Base-by-base conservation (phyloP, 2,329 filamentous ascomycete genomes). In the Hymenoscyphus linearis region DNA sequence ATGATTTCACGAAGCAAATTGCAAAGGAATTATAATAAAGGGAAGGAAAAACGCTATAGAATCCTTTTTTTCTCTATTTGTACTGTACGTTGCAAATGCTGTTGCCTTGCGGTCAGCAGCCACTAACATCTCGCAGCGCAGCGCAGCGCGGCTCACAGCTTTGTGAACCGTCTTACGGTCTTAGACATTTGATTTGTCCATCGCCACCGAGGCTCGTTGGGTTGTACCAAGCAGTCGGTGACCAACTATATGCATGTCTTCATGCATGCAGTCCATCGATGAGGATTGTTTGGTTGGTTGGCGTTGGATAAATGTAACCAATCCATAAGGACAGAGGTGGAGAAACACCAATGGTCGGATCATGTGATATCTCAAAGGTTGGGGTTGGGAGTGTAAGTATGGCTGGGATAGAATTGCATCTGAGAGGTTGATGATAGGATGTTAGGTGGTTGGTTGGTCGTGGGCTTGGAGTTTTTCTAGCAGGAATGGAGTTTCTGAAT, bases 51-150 rank as follows among this genome's bases (percentile, higher is more conserved):
- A 6, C 3, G 26, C 22, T 35, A 27, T 18, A 36, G 26, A 26
- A 35, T 27, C 52, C 25, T 18, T 5, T 27, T 37, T 56, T 12
- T 22, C 16, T 16, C 35, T 36, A 10, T 9, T 31, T 31, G 31
- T 31, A 31, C 27, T 31, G 1, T 31, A 31, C 31, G 31, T 31
- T 7, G 31, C n/a, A 58, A 31, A 64, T 63, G 59, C 64, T 54
- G 64, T 56, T 66, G 64, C 62, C 64, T 65, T 58, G 56, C 40
- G 34, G 57, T 58, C 57, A 60, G 59, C 58, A 26, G 34, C 60
- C 40, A 18, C 22, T 12, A 27, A 6, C 47, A 52, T 27, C 22
- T 25, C 47, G 18, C n/a, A 26, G 50, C 50, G 16, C 27, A 9
- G 50, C 13, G 50, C 50, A 14, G 40, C 12, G 40, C 22, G 40